Evolutionary conservation across 2,329 filamentous ascomycete species (phyloP), one percentile per base, ranked within the genome.

Genomic region (Sclerotinia trifoliorum): DNA sequence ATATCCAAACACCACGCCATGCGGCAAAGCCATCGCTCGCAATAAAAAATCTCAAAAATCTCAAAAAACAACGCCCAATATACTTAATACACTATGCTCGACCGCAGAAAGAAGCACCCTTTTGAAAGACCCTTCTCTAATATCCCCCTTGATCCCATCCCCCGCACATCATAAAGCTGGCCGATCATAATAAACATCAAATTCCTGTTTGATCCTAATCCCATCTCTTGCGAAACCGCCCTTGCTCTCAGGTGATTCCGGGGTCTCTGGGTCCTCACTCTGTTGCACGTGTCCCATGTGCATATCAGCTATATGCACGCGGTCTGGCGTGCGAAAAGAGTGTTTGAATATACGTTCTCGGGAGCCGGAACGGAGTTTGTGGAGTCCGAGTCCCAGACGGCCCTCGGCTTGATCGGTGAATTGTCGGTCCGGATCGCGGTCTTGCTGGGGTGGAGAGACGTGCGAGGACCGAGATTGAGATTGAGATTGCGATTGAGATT

Each of bases 141-240:
- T 15, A 55, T 13, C 19, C 29, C 6, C 44, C 35, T n/a, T 11
- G 24, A 3, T 3, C 6, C 29, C 8, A 19, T 7, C 7, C 19
- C 21, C 21, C 19, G 19, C 24, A 8, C 46, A 35, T 66, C 44
- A 62, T 66, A 62, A 54, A 44, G 65, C 17, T 6, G 54, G 29
- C 19, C 44, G 35, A 21, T 66, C 65, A 32, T 61, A 66, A 62
- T 66, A 62, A 26, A 66, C 35, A 51, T 66, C 65, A 54, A 61
- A 54, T 4, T 66, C 65, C 44, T 62, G 65, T 19, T 61, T 61
- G 1, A 66, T 32, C 29, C 35, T 13, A 42, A 66, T 62, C 19
- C 56, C 65, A 51, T 66, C 26, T 48, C 57, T 29, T 26, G 19
- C 19, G 5, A 21, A 19, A 4, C 44, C 19, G 5, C 29, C 54